These are phyloP conservation scores for Aspergillus glaucus DNA, from an alignment of 2,329 filamentous ascomycete genomes.

Conservation along the genomic window DNA sequence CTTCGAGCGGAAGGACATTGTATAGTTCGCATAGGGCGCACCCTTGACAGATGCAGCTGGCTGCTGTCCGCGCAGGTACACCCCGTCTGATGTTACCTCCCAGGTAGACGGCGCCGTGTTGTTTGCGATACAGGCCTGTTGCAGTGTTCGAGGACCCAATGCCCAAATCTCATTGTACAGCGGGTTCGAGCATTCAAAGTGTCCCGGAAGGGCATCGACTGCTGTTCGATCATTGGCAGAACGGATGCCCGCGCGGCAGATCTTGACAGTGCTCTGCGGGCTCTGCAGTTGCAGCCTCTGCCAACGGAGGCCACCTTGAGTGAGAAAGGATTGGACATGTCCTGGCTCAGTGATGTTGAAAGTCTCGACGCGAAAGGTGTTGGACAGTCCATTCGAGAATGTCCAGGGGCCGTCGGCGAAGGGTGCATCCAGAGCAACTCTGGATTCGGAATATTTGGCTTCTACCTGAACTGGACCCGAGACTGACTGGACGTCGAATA, in stretches of 20 bases:
- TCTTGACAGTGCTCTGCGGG: slow-evolving; percentile 1
- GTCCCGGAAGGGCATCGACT: slow-evolving; percentile 4
- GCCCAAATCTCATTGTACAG: slow-evolving; percentile 13
- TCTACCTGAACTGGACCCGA: slow-evolving; percentile 10
- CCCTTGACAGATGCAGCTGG: slow-evolving; percentile 9
- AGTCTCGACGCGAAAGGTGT: slow-evolving; percentile 11
- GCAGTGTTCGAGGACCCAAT: slow-evolving; percentile 9
- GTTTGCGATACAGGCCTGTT: slow-evolving; percentile 10
- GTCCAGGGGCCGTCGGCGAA: slow-evolving; percentile 12
- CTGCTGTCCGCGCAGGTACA: slow-evolving; percentile 8
- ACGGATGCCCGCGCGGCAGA: background rate
- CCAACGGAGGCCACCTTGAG: slow-evolving; percentile 14
- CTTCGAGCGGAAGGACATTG: slow-evolving; percentile 9
- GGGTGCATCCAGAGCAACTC: slow-evolving; percentile 6
- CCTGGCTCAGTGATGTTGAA: slow-evolving; percentile 12
- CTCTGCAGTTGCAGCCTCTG: slow-evolving; percentile 3
- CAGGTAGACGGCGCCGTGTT: slow-evolving; percentile 10
- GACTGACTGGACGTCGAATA: slow-evolving; percentile 7
- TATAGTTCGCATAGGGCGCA: slow-evolving; percentile 8
- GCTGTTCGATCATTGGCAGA: background rate
- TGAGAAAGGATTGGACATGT: slow-evolving; percentile 7
- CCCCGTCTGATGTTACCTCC: slow-evolving; percentile 7
- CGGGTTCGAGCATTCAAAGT: slow-evolving; percentile 7
- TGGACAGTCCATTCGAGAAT: slow-evolving; percentile 10
- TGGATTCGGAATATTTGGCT: slow-evolving; percentile 12